These are phyloP conservation scores for Leishmania guyanensis DNA, from an alignment of 208 protist species.

Conservation along the genomic window DNA sequence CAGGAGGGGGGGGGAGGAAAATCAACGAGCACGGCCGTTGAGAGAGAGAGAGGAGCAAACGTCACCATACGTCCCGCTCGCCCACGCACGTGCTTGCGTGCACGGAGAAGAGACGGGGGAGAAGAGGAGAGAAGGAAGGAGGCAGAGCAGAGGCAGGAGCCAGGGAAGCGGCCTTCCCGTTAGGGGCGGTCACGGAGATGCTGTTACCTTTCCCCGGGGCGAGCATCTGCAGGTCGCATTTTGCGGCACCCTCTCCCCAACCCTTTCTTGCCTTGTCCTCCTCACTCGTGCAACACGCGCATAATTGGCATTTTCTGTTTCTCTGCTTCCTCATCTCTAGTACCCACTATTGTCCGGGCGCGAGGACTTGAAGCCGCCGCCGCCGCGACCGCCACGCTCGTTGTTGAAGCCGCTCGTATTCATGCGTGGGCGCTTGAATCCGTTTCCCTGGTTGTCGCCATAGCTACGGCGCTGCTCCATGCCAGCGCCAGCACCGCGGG, in stretches of 20 bases:
- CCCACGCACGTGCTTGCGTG: not conserved
- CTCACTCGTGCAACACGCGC: not conserved
- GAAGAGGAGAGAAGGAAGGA: not conserved
- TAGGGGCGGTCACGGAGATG: not conserved
- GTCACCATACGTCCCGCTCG: not conserved
- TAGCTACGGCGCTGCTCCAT: conserved; percentile 65
- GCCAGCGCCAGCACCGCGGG: conserved; percentile 65
- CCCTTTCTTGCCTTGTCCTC: too few species aligned
- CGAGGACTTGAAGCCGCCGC: conserved; percentile 24
- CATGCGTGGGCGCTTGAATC: conserved; percentile 61
- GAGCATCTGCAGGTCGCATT: not conserved
- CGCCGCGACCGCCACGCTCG: conserved; percentile 6
- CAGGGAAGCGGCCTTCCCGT: not conserved
- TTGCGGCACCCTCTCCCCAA: not conserved
- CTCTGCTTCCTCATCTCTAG: conserved; percentile 1
- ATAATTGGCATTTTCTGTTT: not conserved
- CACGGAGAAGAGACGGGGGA: not conserved
- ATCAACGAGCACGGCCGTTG: not conserved
- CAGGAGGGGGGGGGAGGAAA: too few species aligned
- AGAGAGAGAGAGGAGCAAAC: not conserved
- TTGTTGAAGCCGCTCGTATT: conserved; percentile 30
- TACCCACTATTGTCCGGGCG: conserved; percentile 11
- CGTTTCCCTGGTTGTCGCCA: conserved; percentile 38
- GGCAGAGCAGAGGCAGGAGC: not conserved
- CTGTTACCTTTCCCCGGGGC: not conserved